Evolutionary conservation across 371 early-diverging fungal species (phyloP).

Genomic region (Encephalitozoon hellem): DNA sequence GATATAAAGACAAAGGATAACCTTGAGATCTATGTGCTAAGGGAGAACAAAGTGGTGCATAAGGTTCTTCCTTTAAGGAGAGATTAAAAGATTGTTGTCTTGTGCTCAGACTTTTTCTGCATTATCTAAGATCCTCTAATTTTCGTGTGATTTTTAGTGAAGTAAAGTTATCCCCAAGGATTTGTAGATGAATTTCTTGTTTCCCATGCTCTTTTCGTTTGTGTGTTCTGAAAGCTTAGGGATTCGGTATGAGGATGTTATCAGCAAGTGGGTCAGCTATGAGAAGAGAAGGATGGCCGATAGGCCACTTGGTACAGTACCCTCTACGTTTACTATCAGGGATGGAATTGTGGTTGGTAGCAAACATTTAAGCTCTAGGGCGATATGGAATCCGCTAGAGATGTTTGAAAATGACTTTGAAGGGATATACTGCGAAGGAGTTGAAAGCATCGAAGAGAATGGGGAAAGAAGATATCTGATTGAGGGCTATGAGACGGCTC

Average conservation of each 20-base stretch:
- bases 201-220: background rate
- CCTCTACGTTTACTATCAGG: background rate
- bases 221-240: background rate
- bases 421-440: background rate
- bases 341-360: background rate
- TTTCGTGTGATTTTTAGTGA: background rate
- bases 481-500: background rate
- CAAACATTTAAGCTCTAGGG: background rate
- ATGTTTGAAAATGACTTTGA: constrained; percentile 7
- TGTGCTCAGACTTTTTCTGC: background rate
- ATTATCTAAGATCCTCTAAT: background rate
- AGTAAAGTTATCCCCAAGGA: background rate
- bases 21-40: constrained; percentile 80
- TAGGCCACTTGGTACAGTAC: background rate
- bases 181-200: background rate
- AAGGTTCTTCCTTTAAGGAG: constrained; percentile 67
- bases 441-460: background rate
- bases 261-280: constrained; percentile 8
- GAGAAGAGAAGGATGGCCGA: constrained; percentile 2
- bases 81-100: constrained; percentile 61
- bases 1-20: constrained; percentile 97
- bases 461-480: background rate
- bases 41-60: constrained; percentile 68
- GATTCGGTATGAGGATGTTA: background rate
- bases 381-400: background rate